Evolutionary conservation across 805 yeast species (phyloP).

Genomic region (Wickerhamomyces canadensis): DNA sequence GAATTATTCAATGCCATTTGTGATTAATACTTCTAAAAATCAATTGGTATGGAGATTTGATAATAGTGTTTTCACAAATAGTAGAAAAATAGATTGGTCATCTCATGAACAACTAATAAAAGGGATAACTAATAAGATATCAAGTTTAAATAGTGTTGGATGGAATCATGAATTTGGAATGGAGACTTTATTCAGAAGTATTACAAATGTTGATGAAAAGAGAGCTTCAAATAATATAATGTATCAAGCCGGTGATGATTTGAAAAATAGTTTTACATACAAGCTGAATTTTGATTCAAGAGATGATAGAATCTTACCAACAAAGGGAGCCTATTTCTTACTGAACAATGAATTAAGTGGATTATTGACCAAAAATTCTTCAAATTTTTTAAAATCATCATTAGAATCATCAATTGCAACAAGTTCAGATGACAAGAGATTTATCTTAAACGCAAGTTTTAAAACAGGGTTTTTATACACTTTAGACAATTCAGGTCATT

Average conservation of each 20-base stretch:
- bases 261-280: constrained; percentile 49
- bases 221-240: constrained; percentile 51
- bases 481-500: constrained; percentile 25
- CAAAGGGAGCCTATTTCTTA: constrained; percentile 35
- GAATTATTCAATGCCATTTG: constrained; percentile 47
- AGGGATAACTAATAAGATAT: constrained; percentile 36
- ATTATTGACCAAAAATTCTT: constrained; percentile 11
- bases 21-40: constrained; percentile 19
- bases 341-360: constrained; percentile 42
- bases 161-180: constrained; percentile 44
- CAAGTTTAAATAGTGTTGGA: constrained; percentile 9
- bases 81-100: constrained; percentile 46
- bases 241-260: constrained; percentile 52
- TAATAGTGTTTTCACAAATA: constrained; percentile 42
- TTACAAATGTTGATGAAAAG: constrained; percentile 33
- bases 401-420: constrained; percentile 29
- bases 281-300: constrained; percentile 38
- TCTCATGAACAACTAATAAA: constrained; percentile 46
- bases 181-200: constrained; percentile 40
- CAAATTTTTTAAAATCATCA: constrained; percentile 31
- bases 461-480: constrained; percentile 54
- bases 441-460: constrained; percentile 45
- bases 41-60: constrained; percentile 46
- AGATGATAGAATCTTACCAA: constrained; percentile 36
- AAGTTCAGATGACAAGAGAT: constrained; percentile 24